Evolutionary conservation across 352 stramenopile species (phyloP).

Genomic region (Phytophthora citrophthora): DNA sequence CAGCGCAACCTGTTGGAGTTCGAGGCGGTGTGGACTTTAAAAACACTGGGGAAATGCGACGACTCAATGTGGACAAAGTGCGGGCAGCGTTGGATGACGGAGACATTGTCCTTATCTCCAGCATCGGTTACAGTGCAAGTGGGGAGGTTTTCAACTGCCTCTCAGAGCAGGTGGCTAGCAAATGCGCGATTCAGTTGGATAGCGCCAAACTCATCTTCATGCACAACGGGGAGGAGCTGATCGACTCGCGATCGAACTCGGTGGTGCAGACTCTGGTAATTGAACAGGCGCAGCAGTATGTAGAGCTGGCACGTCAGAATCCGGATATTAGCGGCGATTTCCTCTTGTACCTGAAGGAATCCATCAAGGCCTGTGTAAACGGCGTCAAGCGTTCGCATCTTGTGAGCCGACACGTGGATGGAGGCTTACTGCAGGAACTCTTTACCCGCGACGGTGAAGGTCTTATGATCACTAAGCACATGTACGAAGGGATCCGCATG

Average conservation of each 20-base stretch:
- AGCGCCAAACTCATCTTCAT: constrained; percentile 92
- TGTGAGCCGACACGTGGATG: constrained; percentile 86
- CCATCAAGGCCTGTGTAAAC: constrained; percentile 83
- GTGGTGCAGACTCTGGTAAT: constrained; percentile 82
- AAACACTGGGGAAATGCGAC: constrained; percentile 94
- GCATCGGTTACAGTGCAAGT: constrained; percentile 94
- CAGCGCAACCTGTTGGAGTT: constrained; percentile 90
- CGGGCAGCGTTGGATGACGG: constrained; percentile 91
- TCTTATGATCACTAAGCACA: constrained; percentile 97
- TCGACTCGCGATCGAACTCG: constrained; percentile 84
- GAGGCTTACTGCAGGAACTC: constrained; percentile 96
- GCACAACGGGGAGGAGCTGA: constrained; percentile 88
- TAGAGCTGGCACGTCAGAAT: constrained; percentile 73
- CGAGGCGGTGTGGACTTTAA: constrained; percentile 89
- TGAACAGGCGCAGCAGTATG: constrained; percentile 84
- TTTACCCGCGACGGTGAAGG: constrained; percentile 97
- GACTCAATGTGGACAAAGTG: constrained; percentile 93
- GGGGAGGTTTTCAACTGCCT: constrained; percentile 94
- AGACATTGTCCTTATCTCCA: constrained; percentile 97
- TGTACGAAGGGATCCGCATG: constrained; percentile 96
- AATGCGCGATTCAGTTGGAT: constrained; percentile 82
- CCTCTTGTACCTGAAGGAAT: constrained; percentile 85
- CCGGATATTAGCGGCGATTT: constrained; percentile 71
- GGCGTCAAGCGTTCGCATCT: constrained; percentile 87
- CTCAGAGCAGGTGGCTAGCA: constrained; percentile 90